Evolutionary conservation across 805 yeast genomes (phyloP), one percentile per base, ranked within the genome.

Genomic region (Yamadazyma scolyti): DNA sequence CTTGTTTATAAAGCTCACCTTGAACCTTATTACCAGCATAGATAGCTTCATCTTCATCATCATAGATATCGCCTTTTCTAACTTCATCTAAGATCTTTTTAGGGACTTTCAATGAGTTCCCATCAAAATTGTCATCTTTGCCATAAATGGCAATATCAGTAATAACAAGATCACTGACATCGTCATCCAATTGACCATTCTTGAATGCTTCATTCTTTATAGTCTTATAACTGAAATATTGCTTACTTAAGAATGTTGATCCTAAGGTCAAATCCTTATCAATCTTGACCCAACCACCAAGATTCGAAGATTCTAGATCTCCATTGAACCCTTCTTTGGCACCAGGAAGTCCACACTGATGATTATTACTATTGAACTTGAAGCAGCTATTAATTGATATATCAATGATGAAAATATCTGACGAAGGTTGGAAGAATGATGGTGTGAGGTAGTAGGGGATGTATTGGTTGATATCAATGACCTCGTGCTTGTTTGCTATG

Each of bases 181-280:
- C 30, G 4, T 29, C 34, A 12, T 32, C 35, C 6, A 20, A 23
- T 18, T 33, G 32, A 6, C 29, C 37, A 16, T 30, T 28, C 26
- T 24, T 31, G 14, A 56, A 39, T 17, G 45, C 46, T 27, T 43
- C 41, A 30, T 47, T 32, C 31, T 43, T 44, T 34, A 57, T 40
- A 11, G 43, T 43, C 39, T 65, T 50, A 37, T 50, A 49, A n/a
- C 50, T 59, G 12, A 77, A 42, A 44, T 45, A 75, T 23, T 65
- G 61, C 28, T 55, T 54, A 28, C 50, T 46, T 20, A 61, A 40
- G 77, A 77, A 73, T 4, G 68, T 56, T 14, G 49, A 42, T 4
- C 68, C 67, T 33, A 76, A 56, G 11, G 47, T 44, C 22, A 77
- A 54, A 44, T 76, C 80, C 41, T 74, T 74, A 14, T 64, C 62